Evolutionary conservation across 352 stramenopile genomes (phyloP), one percentile per base, ranked within the genome.

Genomic region (Globisporangium ultimum): DNA sequence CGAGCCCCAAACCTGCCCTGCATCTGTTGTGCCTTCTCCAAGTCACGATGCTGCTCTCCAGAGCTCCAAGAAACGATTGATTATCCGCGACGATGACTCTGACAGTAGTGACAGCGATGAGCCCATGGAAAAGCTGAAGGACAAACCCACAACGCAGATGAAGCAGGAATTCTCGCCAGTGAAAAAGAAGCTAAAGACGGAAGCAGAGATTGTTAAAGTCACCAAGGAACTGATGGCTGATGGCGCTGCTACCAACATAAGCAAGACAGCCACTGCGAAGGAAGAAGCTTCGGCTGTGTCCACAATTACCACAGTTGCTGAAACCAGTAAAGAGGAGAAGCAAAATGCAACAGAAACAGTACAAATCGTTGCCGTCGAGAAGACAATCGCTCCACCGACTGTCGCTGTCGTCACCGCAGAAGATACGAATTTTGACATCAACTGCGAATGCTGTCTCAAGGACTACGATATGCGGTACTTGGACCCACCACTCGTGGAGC

Each of bases 401-500:
- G 18, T 57, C 36, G 65, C 55, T 34, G 51, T 11, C 13, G 58
- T 13, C 42, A 53, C 48, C 46, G 7, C 48, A 41, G 10, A 14
- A 42, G 21, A 42, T 20, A 45, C 45, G 60, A 69, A 74, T 15
- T 93, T 87, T 67, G 77, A 95, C 24, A 88, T 95, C 48, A 86
- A 77, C 6, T 95, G 86, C 34, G 80, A 79, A 28, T 80, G 73
- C 21, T 95, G 86, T 58, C 82, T 81, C 43, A 89, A 91, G 42
- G 74, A 72, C 18, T 93, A 95, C 46, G 86, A 95, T 66, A 89
- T 90, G 67, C 76, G 84, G 42, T 91, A 93, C 57, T 45, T 95
- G 32, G 86, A 95, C 22, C 86, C 86, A 58, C 86, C 86, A 2
- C 71, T 95, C 14, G 72, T 85, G 11, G 77, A 91, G 48, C 84